These are phyloP conservation scores for Pyrenophora seminiperda DNA, from an alignment of 2,329 filamentous ascomycete genomes.

Conservation along the genomic window DNA sequence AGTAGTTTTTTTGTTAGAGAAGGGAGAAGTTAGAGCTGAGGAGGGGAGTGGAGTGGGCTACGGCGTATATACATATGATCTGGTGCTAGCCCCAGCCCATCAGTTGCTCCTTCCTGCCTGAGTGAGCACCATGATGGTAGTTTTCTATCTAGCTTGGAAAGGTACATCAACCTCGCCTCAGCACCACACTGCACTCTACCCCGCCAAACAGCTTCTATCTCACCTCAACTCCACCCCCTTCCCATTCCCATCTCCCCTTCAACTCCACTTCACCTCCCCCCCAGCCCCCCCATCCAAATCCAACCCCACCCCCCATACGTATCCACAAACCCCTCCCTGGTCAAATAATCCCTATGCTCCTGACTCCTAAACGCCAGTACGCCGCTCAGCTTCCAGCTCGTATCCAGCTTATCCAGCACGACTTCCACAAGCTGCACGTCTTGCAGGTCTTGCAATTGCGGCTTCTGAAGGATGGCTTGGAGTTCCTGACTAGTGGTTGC, in stretches of 20 bases:
- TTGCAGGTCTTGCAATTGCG: slow-evolving; percentile 37
- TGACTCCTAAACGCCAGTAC: slow-evolving; percentile 47
- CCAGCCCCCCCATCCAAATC: slow-evolving; percentile 28
- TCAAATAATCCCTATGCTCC: slow-evolving; percentile 44
- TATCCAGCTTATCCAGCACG: slow-evolving; percentile 44
- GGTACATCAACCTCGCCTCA: no score
- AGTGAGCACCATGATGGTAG: no score
- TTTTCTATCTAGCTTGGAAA: no score
- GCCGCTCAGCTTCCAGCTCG: slow-evolving; percentile 43
- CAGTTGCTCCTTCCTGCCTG: no score
- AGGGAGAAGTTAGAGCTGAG: no score
- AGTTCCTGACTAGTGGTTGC: slow-evolving; percentile 48
- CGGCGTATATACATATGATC: no score
- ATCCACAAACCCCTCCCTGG: slow-evolving; percentile 48
- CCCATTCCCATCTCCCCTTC: background rate
- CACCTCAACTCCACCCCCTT: no score
- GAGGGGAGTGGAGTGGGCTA: no score
- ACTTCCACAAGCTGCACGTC: slow-evolving; percentile 50
- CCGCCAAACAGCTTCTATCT: no score
- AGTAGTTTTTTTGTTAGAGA: no score
- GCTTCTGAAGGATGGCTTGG: slow-evolving; percentile 39
- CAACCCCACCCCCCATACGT: slow-evolving; percentile 41
- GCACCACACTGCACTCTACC: no score
- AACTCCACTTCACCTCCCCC: slow-evolving; percentile 36
- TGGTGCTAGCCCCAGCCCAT: no score